Conservation (phyloP, 163 green algal genomes). For the Scenedesmus sp. region DNA sequence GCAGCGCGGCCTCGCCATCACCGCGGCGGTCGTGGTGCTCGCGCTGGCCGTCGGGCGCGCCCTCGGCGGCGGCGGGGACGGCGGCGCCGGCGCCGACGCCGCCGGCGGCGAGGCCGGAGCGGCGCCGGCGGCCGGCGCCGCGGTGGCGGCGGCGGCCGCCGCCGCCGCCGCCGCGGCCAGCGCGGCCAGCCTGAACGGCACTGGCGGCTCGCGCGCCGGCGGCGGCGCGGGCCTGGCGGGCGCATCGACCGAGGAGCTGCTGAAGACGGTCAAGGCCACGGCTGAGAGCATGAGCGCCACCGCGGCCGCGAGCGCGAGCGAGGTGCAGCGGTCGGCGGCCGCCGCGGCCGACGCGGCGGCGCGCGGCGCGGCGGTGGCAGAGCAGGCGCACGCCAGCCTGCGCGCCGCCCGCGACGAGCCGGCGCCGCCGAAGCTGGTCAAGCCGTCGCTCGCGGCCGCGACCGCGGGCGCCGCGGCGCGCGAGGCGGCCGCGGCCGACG, state of each 20-base stretch:
- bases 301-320: conserved; percentile 13
- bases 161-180: not conserved
- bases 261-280: conserved; percentile 20
- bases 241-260: conserved; percentile 13
- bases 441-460: conserved; percentile 1
- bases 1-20: too few species aligned
- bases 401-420: not conserved
- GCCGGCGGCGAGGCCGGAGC: not conserved
- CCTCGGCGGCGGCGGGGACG: too few species aligned
- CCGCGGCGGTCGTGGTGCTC: too few species aligned
- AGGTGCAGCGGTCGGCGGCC: not conserved
- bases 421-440: conserved; percentile 16
- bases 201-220: not conserved
- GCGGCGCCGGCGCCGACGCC: not conserved
- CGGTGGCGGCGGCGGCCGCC: not conserved
- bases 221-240: not conserved
- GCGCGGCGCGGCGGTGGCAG: conserved; percentile 4
- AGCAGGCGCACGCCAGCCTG: conserved; percentile 11
- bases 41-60: too few species aligned
- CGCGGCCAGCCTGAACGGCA: conserved; percentile 11
- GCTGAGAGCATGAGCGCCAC: conserved; percentile 28
- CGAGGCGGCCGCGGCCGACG: not conserved
- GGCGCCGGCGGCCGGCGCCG: not conserved
- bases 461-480: not conserved
- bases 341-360: conserved; percentile 15